These are phyloP conservation scores for Apiosordaria backusii DNA, from an alignment of 495 filamentous ascomycete species.

Conservation along the genomic window DNA sequence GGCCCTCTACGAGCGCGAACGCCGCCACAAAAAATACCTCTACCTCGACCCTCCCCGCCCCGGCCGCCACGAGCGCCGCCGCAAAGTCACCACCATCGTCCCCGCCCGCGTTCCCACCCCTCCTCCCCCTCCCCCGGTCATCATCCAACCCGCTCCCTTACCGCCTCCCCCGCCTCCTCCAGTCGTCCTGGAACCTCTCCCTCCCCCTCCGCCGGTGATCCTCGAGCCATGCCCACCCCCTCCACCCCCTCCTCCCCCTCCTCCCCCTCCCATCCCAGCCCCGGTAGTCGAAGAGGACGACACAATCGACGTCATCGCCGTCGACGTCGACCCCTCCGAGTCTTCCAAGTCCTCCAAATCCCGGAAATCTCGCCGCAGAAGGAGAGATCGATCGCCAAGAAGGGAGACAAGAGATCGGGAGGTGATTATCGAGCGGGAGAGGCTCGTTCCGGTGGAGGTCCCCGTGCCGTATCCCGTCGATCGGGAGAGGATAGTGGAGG, in stretches of 20 bases:
- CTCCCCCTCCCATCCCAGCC: slow-evolving; percentile 26
- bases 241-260: slow-evolving; percentile 27
- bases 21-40: slow-evolving; percentile 40
- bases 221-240: slow-evolving; percentile 22
- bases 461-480: slow-evolving; percentile 29
- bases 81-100: slow-evolving; percentile 42
- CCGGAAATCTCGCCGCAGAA: slow-evolving; percentile 11
- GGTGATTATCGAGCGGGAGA: slow-evolving; percentile 49
- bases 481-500: background rate
- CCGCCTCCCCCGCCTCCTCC: slow-evolving; percentile 29
- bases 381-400: slow-evolving; percentile 20
- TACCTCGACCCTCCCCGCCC: slow-evolving; percentile 43
- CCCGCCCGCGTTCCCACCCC: slow-evolving; percentile 34
- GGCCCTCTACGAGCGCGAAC: slow-evolving; percentile 10
- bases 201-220: slow-evolving; percentile 25
- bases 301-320: slow-evolving; percentile 49
- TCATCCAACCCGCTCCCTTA: slow-evolving; percentile 23
- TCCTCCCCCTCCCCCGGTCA: slow-evolving; percentile 32
- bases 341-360: slow-evolving; percentile 19
- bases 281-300: slow-evolving; percentile 26
- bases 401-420: slow-evolving; percentile 36
- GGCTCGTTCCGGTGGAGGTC: slow-evolving; percentile 29
- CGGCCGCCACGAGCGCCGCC: slow-evolving; percentile 38
- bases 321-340: slow-evolving; percentile 46
- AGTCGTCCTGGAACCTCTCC: slow-evolving; percentile 23